Percentiles rank a stretch among this genome's conserved stretches.
Conservation (phyloP, 495 filamentous ascomycete genomes). For the Achaetomiella virescens region DNA sequence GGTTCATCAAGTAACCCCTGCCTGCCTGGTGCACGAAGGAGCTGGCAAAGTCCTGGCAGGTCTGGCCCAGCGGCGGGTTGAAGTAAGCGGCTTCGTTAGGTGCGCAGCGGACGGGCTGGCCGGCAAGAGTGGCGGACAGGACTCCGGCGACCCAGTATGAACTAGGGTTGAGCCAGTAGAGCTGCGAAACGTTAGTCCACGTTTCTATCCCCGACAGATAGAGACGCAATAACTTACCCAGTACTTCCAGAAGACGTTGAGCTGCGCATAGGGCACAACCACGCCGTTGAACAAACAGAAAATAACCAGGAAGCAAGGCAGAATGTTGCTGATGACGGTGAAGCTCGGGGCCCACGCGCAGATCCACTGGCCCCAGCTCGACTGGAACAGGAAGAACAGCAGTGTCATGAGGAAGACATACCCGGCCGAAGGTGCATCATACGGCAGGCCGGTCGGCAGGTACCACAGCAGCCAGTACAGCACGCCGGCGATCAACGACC, state of each 20-base stretch:
- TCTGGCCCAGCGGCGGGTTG: conserved; percentile 55
- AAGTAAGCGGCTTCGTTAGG: conserved; percentile 59
- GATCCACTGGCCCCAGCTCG: conserved; percentile 79
- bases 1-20: conserved; percentile 55
- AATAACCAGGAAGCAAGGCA: conserved; percentile 75
- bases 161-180: conserved; percentile 65
- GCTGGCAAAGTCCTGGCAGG: conserved; percentile 55
- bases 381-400: conserved; percentile 74
- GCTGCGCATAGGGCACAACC: conserved; percentile 52
- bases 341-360: conserved; percentile 74
- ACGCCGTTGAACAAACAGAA: conserved; percentile 73
- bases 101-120: conserved; percentile 52
- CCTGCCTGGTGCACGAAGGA: conserved; percentile 44
- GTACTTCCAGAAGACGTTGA: conserved; percentile 71
- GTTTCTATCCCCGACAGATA: neutral
- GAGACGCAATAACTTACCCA: conserved; percentile 39
- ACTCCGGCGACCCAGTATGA: conserved; percentile 72
- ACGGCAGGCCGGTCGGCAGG: conserved; percentile 65
- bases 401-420: conserved; percentile 82
- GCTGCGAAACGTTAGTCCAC: conserved; percentile 15
- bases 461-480: conserved; percentile 80
- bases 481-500: conserved; percentile 53
- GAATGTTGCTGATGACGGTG: conserved; percentile 69
- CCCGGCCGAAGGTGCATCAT: conserved; percentile 56
- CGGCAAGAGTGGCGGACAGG: conserved; percentile 54